Evolutionary conservation across 176 grass and related monocot genomes (phyloP), one percentile per base, ranked within the genome.

Genomic region (bread wheat (Triticum aestivum)): DNA sequence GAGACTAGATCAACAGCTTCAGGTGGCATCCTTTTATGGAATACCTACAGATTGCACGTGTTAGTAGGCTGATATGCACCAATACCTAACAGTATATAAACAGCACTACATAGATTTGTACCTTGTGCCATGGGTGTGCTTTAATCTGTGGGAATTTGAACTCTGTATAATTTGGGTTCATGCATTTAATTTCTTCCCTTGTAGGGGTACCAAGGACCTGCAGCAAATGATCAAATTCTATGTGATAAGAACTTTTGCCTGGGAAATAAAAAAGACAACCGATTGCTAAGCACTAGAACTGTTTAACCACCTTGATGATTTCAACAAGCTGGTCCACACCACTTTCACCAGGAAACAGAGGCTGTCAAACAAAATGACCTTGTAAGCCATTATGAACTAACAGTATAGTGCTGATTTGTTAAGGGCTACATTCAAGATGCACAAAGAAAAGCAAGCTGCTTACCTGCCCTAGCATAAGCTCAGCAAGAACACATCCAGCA

Each of bases 161-260:
- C 82, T 95, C 93, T 0, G 88, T 92, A 34, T 95, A 95, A 17
- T 95, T 95, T 23, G 93, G 93, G 65, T 95, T 95, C 93, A 95
- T 95, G 88, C 93, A 95, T 87, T 95, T 95, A 68, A 95, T 95
- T 85, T 95, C 93, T 79, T 95, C 93, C 65, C 93, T 95, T 49
- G 93, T 95, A 5, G 90, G 93, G 20, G 93, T 95, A 59, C 93
- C 93, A 75, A 95, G 83, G 45, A 92, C 86, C 93, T 95, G 89
- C 38, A 70, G 76, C n/a, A 49, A 33, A 74, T 21, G 79, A 78
- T 34, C 9, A 81, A 70, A 82, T 77, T 65, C 14, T n/a, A 56
- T 29, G 33, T 26, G 6, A 24, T 82, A 27, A 93, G 39, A 37
- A 35, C 30, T 52, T 39, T 2, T 78, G 8, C 24, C 4, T 68